phyloP scores from a whole-genome alignment of 306 rosid genomes.

The Vicia sativa region DNA sequence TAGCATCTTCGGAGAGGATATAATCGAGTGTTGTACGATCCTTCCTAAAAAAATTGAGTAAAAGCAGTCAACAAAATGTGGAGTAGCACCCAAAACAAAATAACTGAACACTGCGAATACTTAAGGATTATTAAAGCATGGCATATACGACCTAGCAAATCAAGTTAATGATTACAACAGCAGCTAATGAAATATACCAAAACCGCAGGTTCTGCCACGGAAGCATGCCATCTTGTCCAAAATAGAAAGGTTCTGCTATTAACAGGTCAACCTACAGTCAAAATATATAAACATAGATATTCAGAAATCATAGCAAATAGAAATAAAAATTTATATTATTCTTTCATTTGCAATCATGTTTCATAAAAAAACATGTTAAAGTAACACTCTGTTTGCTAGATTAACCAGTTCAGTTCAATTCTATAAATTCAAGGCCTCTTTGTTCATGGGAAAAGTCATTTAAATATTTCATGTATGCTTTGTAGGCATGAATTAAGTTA shows the following conservation, averaged over 20 bases:
- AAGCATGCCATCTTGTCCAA: conserved; percentile 74
- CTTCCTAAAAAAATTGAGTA: conserved; percentile 57
- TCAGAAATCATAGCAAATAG: conserved; percentile 4
- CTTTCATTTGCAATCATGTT: conserved; percentile 21
- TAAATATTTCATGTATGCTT: conserved; percentile 17
- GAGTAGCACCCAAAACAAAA: conserved; percentile 16
- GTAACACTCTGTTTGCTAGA: neutral
- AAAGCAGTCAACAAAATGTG: conserved; percentile 9
- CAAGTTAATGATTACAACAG: conserved; percentile 31
- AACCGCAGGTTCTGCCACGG: conserved; percentile 95
- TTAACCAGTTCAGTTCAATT: conserved; percentile 5
- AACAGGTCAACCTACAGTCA: conserved; percentile 72
- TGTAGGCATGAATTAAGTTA: conserved; percentile 10
- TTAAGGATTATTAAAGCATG: conserved; percentile 29
- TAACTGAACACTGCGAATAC: conserved; percentile 21
- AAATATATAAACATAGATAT: conserved; percentile 25
- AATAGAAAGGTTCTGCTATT: conserved; percentile 87
- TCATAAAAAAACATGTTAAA: neutral
- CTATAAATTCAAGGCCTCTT: conserved; percentile 15
- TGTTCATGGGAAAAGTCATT: conserved; percentile 11
- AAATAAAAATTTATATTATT: too few relatives aligned
- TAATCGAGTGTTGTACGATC: conserved; percentile 61
- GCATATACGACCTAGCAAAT: conserved; percentile 10
- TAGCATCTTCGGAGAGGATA: conserved; percentile 71
- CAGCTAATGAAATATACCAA: conserved; percentile 57